phyloP scores from a whole-genome alignment of 2,329 filamentous ascomycete species.

The Trichoderma sp. region DNA sequence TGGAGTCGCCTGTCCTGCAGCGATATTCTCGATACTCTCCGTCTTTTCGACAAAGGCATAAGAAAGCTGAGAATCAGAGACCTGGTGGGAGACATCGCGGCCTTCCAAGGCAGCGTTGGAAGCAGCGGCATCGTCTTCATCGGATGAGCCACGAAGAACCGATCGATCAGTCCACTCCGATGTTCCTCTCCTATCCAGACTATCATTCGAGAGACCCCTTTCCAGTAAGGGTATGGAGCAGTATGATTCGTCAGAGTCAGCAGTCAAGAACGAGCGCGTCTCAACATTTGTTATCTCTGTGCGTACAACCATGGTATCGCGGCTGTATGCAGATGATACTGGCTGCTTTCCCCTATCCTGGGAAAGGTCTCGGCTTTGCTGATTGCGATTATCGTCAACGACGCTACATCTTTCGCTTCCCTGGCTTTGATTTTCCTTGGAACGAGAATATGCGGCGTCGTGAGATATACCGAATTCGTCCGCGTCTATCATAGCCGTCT shows the following conservation, averaged over 20 bases:
- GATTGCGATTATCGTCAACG: not conserved
- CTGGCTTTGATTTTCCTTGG: not conserved
- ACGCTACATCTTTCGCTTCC: not conserved
- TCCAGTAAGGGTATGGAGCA: constrained; percentile 77
- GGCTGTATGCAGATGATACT: not conserved
- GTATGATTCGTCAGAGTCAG: constrained; percentile 72
- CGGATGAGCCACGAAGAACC: constrained; percentile 54
- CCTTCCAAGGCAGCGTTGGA: constrained; percentile 16
- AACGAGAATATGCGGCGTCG: not conserved
- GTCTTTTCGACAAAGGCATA: constrained; percentile 60
- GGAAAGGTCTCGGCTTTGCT: not conserved
- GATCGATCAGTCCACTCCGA: constrained; percentile 60
- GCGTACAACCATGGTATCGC: constrained; percentile 5
- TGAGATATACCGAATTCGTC: not conserved
- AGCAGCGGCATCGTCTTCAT: constrained; percentile 35
- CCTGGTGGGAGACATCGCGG: constrained; percentile 36
- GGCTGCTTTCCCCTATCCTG: constrained; percentile 11
- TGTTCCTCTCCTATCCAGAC: constrained; percentile 44
- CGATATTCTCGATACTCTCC: constrained; percentile 53
- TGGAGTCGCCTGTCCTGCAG: constrained; percentile 41
- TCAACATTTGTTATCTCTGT: constrained; percentile 36
- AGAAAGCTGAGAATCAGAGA: constrained; percentile 45
- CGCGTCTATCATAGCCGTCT: constrained; percentile 18
- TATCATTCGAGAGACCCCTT: constrained; percentile 61
- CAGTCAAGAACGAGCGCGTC: constrained; percentile 55